Base-by-base conservation (phyloP, 768 basidiomycete species). In the Russula griseocarnosa region DNA sequence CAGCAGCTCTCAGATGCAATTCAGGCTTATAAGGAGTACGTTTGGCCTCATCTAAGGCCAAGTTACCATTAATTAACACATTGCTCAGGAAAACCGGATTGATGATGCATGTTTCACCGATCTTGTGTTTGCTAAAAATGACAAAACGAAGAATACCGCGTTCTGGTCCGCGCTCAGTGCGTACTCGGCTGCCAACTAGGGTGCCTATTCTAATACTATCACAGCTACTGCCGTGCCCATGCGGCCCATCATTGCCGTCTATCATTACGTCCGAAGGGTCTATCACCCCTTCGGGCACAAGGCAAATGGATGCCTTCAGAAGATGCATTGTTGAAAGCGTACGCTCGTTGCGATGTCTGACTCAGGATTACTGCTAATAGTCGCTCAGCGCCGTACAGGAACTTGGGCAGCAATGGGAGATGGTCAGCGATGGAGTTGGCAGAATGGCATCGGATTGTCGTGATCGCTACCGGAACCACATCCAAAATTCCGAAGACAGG, bases 151-250 rank as follows among this genome's bases (percentile, higher is more conserved):
- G 30, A 84, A 88, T 62, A 81, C 83, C 38, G 78, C 80, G 8
- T 93, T 94, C 71, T 93, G 91, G 90, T 79, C 83, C 16, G 88
- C 88, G 74, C 82, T 93, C 65, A 89, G 92, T 92, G 68, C 36
- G 86, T 74, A 9, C 58, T 46, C 26, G 18, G 30, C 36, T 20
- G 4, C 14, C 20, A 20, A 14, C 24, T 13, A 14, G 7, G 2
- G 6, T 26, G n/a, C 49, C 6, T 38, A 42, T 18, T 8, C 22
- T 46, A 40, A 53, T 51, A 24, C 34, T 47, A 16, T 55, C 53
- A 34, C 65, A 93, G 91, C 92, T 55, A 71, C 79, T 58, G 83
- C 88, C 26, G 78, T 92, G 55, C 85, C 88, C 44, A 79, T 85
- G 69, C 86, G 92, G 18, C 90, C 91, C 5, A 86, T 94, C 64